Percentiles rank a stretch among this genome's conserved stretches.
phyloP scores from a whole-genome alignment of 2,329 filamentous ascomycete genomes.

The Truncatella angustata region DNA sequence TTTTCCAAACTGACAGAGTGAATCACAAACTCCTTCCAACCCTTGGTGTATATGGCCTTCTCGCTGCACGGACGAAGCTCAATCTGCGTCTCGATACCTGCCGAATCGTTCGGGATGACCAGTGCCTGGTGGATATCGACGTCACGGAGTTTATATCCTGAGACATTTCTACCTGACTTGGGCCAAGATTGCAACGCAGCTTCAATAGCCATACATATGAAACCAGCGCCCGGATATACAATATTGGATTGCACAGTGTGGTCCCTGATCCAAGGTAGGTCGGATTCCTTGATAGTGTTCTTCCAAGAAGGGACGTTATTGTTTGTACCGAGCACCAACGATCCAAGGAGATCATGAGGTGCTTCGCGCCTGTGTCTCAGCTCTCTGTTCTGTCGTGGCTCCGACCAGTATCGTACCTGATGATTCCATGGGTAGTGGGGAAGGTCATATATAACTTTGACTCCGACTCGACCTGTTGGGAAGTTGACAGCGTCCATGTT shows the following conservation, averaged over 20 bases:
- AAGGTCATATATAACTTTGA: slow-evolving; percentile 17
- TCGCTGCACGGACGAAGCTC: slow-evolving; percentile 22
- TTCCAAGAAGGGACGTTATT: slow-evolving; percentile 23
- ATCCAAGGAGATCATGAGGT: slow-evolving; percentile 24
- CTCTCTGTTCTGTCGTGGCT: slow-evolving; percentile 18
- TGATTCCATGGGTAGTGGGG: slow-evolving; percentile 26
- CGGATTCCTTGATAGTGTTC: slow-evolving; percentile 18
- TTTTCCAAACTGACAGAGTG: neutral
- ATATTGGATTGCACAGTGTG: slow-evolving; percentile 24
- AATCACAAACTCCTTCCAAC: neutral
- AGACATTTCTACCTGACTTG: slow-evolving; percentile 8
- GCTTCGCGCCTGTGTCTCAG: slow-evolving; percentile 16
- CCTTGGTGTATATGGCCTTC: slow-evolving; percentile 10
- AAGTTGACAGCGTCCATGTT: slow-evolving; percentile 1
- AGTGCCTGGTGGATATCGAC: slow-evolving; percentile 17
- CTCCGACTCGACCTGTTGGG: neutral
- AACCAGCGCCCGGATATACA: slow-evolving; percentile 28
- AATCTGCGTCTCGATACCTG: slow-evolving; percentile 7
- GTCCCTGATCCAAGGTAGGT: slow-evolving; percentile 27
- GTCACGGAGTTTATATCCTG: slow-evolving; percentile 17
- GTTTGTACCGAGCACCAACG: slow-evolving; percentile 19
- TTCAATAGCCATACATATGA: slow-evolving; percentile 27
- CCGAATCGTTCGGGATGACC: slow-evolving; percentile 12
- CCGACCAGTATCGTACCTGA: slow-evolving; percentile 21
- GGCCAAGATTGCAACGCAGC: slow-evolving; percentile 20